Conservation (phyloP, 2,329 filamentous ascomycete genomes). For the Colletotrichum incanum region DNA sequence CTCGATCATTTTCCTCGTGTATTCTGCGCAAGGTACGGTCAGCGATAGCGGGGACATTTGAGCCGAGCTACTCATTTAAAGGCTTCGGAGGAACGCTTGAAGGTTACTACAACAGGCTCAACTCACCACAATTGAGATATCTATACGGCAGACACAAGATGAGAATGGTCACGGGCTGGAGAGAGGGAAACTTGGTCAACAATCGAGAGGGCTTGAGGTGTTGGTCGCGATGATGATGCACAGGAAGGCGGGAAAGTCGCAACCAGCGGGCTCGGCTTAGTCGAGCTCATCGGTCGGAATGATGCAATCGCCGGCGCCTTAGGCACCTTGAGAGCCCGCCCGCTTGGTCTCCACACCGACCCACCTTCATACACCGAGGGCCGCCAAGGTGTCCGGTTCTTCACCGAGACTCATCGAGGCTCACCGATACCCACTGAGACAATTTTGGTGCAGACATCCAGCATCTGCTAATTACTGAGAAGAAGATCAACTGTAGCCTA, state of each 20-base stretch:
- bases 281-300: conserved; percentile 37
- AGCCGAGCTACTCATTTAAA: conserved; percentile 20
- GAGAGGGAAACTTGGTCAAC: neutral
- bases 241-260: conserved; percentile 24
- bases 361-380: neutral
- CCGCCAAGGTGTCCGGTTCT: neutral
- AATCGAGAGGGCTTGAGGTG: neutral
- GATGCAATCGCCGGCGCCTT: conserved; percentile 41
- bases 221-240: conserved; percentile 12
- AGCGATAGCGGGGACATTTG: conserved; percentile 11
- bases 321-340: conserved; percentile 39
- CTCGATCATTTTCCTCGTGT: conserved; percentile 36
- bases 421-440: neutral
- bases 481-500: neutral
- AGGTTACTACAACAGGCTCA: neutral
- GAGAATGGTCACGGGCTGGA: neutral
- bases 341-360: conserved; percentile 7
- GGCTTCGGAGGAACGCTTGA: neutral
- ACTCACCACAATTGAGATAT: conserved; percentile 8
- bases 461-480: no score
- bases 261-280: conserved; percentile 35
- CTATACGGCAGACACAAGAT: neutral
- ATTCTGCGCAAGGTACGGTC: conserved; percentile 15
- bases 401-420: neutral
- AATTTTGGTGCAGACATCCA: neutral